Conservation (phyloP, 2,329 filamentous ascomycete species). For the Ceratocystis diversiconidia region DNA sequence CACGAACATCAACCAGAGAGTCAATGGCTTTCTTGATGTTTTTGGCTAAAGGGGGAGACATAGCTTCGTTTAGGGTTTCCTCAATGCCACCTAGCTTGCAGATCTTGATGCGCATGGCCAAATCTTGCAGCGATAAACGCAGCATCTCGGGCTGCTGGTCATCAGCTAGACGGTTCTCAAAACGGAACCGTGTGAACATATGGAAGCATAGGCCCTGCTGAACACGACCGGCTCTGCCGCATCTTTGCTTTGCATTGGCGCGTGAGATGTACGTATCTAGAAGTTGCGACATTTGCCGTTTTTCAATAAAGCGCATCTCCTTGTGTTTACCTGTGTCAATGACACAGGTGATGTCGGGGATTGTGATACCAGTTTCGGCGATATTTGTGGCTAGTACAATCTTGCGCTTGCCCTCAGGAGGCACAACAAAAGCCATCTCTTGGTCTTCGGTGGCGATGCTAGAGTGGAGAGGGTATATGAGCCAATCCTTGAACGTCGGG, state of each 20-base stretch:
- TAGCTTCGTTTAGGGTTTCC: slow-evolving; percentile 69
- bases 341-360: slow-evolving; percentile 93
- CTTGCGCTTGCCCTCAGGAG: slow-evolving; percentile 69
- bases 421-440: slow-evolving; percentile 78
- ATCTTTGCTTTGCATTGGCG: slow-evolving; percentile 88
- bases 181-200: slow-evolving; percentile 77
- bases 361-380: slow-evolving; percentile 95
- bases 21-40: slow-evolving; percentile 90
- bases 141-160: slow-evolving; percentile 96
- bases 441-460: slow-evolving; percentile 94
- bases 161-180: slow-evolving; percentile 72
- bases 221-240: slow-evolving; percentile 87
- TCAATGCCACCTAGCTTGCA: slow-evolving; percentile 92
- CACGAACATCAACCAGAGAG: slow-evolving; percentile 82
- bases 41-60: slow-evolving; percentile 80
- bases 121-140: slow-evolving; percentile 79
- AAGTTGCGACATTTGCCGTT: slow-evolving; percentile 74
- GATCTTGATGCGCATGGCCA: slow-evolving; percentile 92
- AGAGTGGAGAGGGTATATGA: slow-evolving; percentile 81
- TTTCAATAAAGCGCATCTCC: slow-evolving; percentile 93
- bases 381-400: slow-evolving; percentile 97
- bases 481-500: slow-evolving; percentile 65
- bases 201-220: slow-evolving; percentile 93
- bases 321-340: slow-evolving; percentile 95
- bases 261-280: slow-evolving; percentile 91